Conservation (phyloP, 2,329 filamentous ascomycete species). For the Grosmannia serpens region DNA sequence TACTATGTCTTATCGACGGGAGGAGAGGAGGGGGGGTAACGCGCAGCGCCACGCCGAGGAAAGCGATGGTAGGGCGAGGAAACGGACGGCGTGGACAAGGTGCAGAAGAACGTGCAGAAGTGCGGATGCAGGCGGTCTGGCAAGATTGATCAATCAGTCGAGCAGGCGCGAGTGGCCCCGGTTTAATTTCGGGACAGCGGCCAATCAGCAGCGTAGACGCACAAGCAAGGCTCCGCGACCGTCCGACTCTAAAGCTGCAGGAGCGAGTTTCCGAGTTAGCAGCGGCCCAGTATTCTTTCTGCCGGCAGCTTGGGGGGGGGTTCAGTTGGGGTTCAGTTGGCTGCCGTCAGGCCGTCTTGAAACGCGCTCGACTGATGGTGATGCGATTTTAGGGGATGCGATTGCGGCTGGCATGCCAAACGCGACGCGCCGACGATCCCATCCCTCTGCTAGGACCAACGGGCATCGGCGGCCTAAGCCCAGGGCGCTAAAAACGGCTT, state of each 20-base stretch:
- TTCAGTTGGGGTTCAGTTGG: background rate
- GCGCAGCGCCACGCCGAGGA: background rate
- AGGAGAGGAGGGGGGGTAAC: background rate
- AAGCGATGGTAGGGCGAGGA: background rate
- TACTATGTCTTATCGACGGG: background rate
- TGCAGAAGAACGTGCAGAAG: background rate
- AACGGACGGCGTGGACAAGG: background rate
- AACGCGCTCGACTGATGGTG: background rate
- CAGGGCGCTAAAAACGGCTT: background rate
- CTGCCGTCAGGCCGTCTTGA: background rate
- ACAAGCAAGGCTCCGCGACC: background rate
- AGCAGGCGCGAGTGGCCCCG: background rate
- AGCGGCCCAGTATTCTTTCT: background rate
- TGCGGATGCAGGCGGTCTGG: constrained; percentile 8
- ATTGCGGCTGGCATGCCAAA: background rate
- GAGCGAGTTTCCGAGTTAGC: background rate
- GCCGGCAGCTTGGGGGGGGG: background rate
- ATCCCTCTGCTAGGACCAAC: background rate
- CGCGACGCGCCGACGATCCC: background rate
- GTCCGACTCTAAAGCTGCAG: background rate
- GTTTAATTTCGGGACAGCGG: background rate
- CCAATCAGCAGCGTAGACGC: background rate
- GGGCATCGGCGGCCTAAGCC: background rate
- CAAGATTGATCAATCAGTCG: background rate
- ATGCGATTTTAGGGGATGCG: background rate